Percentiles rank a stretch among this genome's conserved stretches.
These are phyloP conservation scores for Botryotinia convoluta DNA, from an alignment of 2,329 filamentous ascomycete genomes.

Conservation along the genomic window DNA sequence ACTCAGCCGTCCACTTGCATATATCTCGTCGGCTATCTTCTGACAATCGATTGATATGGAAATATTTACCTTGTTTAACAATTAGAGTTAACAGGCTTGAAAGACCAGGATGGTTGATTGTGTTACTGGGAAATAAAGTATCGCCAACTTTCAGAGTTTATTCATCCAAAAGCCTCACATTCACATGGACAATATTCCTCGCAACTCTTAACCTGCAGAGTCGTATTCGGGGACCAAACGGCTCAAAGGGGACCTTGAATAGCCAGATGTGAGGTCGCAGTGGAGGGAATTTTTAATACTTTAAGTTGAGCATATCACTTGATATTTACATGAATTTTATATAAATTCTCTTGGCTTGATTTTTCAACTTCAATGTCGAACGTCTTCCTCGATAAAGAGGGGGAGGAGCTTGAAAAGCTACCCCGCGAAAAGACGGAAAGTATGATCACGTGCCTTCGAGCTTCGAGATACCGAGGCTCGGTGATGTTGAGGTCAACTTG, in stretches of 20 bases:
- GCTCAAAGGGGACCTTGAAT: not conserved
- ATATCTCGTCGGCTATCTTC: constrained; percentile 2
- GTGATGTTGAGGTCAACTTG: not conserved
- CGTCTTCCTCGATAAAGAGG: not conserved
- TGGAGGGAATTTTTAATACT: not conserved
- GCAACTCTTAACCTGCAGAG: not conserved
- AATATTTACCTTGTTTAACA: not conserved
- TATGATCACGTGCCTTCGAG: not conserved
- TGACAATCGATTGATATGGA: constrained; percentile 10
- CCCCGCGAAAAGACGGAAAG: not conserved
- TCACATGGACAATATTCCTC: not conserved
- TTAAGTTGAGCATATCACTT: not conserved
- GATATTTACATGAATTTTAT: not conserved
- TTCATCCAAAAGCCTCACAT: not conserved
- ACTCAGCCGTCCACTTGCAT: constrained; percentile 5
- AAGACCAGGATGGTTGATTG: not conserved
- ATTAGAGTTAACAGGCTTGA: not conserved
- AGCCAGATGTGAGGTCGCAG: not conserved
- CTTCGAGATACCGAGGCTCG: constrained; percentile 8
- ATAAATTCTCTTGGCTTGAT: not conserved
- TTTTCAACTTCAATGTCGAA: not conserved
- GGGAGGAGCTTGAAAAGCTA: not conserved
- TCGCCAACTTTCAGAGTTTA: not conserved
- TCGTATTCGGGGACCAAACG: not conserved
- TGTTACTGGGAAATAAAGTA: not conserved